phyloP scores from a whole-genome alignment of 2,329 filamentous ascomycete genomes.

The Bipolaris victoriae region DNA sequence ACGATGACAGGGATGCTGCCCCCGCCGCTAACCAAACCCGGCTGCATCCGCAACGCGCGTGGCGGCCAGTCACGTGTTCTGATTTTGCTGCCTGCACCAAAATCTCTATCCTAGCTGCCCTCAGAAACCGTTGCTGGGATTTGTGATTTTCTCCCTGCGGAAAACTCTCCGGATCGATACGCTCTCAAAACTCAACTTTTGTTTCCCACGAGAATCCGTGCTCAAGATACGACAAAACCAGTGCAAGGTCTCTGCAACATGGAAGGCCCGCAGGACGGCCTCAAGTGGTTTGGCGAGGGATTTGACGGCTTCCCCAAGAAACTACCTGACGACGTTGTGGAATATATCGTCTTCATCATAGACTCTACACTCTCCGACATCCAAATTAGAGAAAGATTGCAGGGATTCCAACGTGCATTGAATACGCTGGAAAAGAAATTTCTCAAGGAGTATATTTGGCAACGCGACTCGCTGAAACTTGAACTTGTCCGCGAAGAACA shows the following conservation, averaged over 20 bases:
- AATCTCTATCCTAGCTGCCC: neutral
- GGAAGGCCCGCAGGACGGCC: conserved; percentile 56
- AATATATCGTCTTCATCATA: conserved; percentile 80
- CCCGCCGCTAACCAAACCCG: conserved; percentile 17
- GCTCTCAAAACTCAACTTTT: neutral
- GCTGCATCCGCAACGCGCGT: conserved; percentile 22
- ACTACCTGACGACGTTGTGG: conserved; percentile 82
- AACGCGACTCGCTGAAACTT: conserved; percentile 80
- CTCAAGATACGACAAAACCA: neutral
- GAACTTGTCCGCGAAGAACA: conserved; percentile 65
- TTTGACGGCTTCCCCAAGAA: conserved; percentile 70
- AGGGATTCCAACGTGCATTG: conserved; percentile 72
- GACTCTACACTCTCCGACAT: conserved; percentile 61
- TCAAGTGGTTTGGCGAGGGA: conserved; percentile 70
- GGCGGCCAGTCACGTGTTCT: conserved; percentile 28
- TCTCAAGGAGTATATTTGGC: conserved; percentile 93
- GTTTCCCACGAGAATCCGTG: too few relatives aligned
- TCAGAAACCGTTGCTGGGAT: neutral
- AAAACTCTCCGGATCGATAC: neutral
- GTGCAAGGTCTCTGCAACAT: conserved; percentile 25
- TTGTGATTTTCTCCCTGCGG: neutral
- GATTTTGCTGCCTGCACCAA: conserved; percentile 23
- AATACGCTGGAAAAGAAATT: conserved; percentile 66
- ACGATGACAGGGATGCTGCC: conserved; percentile 14
- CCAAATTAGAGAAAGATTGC: conserved; percentile 69